Percentiles rank a stretch among this genome's conserved stretches.
phyloP scores from a whole-genome alignment of 495 filamentous ascomycete species.

The Tricharina praecox region DNA sequence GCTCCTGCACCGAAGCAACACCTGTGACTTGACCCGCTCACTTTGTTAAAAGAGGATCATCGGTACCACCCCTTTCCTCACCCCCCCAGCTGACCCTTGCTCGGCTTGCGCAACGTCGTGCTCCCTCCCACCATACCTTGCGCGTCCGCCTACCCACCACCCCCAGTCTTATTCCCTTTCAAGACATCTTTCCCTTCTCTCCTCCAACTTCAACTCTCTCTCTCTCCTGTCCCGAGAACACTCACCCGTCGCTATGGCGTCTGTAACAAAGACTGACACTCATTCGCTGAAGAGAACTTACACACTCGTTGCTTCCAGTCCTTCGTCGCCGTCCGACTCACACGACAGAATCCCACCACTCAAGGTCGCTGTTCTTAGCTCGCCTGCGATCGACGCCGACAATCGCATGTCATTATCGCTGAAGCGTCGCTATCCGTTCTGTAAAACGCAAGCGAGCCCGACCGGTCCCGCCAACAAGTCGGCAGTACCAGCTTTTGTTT shows the following conservation, averaged over 20 bases:
- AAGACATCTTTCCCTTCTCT: conserved; percentile 16
- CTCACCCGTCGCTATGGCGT: conserved; percentile 14
- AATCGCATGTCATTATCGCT: conserved; percentile 26
- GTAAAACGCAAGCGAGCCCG: conserved; percentile 24
- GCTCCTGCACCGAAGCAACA: conserved; percentile 3
- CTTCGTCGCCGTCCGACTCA: conserved; percentile 19
- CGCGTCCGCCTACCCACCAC: conserved; percentile 13
- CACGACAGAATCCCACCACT: conserved; percentile 18
- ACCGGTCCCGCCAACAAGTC: conserved; percentile 14
- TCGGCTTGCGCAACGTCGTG: not conserved
- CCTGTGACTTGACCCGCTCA: not conserved
- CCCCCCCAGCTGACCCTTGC: not conserved
- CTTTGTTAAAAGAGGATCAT: conserved; percentile 22
- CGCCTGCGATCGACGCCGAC: conserved; percentile 1
- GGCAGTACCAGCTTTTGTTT: conserved; percentile 18
- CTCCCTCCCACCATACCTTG: not conserved
- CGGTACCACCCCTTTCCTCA: conserved; percentile 24
- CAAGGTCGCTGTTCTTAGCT: conserved; percentile 11
- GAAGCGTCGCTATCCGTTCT: conserved; percentile 27
- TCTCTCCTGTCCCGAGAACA: conserved; percentile 12
- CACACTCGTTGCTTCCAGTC: conserved; percentile 25
- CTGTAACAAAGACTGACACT: conserved; percentile 19
- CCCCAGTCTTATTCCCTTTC: conserved; percentile 14
- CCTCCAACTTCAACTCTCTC: conserved; percentile 11
- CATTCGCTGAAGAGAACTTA: conserved; percentile 24